Evolutionary conservation across 192 early-diverging fungal species (phyloP).

Genomic region (Coemansia sp.): DNA sequence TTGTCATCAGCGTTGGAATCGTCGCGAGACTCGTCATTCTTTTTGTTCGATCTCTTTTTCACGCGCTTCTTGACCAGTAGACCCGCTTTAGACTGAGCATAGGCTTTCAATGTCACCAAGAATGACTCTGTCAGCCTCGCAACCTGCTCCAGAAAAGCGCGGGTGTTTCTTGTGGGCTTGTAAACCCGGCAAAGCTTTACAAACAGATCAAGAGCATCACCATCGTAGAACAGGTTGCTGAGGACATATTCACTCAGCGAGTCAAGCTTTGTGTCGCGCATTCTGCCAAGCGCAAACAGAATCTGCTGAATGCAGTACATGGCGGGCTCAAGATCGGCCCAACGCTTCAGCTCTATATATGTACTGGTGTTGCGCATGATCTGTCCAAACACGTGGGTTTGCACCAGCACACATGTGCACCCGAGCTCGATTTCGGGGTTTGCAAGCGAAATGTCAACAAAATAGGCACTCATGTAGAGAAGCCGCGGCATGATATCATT

Average conservation of each 20-base stretch:
- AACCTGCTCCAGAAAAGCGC: slow-evolving; percentile 38
- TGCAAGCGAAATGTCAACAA: slow-evolving; percentile 49
- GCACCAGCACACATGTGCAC: slow-evolving; percentile 34
- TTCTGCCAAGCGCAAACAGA: slow-evolving; percentile 31
- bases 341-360: slow-evolving; percentile 41
- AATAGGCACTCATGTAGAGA: slow-evolving; percentile 47
- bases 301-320: slow-evolving; percentile 54
- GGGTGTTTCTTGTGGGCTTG: slow-evolving; percentile 31
- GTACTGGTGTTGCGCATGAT: slow-evolving; percentile 42
- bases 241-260: slow-evolving; percentile 38
- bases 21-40: neutral
- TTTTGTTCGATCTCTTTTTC: slow-evolving; percentile 17
- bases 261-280: slow-evolving; percentile 44
- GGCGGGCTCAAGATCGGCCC: slow-evolving; percentile 32
- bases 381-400: slow-evolving; percentile 40
- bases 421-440: slow-evolving; percentile 48
- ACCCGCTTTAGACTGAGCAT: slow-evolving; percentile 26
- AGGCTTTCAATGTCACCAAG: slow-evolving; percentile 23
- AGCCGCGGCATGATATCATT: slow-evolving; percentile 27
- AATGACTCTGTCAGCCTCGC: slow-evolving; percentile 43
- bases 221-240: slow-evolving; percentile 54
- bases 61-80: slow-evolving; percentile 34
- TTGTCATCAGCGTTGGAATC: slow-evolving; percentile 3
- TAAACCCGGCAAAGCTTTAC: slow-evolving; percentile 42
- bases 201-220: slow-evolving; percentile 50